Percentiles rank a stretch among this genome's conserved stretches.
phyloP scores from a whole-genome alignment of 495 filamentous ascomycete species.

The Aspergillus heteromorphus region DNA sequence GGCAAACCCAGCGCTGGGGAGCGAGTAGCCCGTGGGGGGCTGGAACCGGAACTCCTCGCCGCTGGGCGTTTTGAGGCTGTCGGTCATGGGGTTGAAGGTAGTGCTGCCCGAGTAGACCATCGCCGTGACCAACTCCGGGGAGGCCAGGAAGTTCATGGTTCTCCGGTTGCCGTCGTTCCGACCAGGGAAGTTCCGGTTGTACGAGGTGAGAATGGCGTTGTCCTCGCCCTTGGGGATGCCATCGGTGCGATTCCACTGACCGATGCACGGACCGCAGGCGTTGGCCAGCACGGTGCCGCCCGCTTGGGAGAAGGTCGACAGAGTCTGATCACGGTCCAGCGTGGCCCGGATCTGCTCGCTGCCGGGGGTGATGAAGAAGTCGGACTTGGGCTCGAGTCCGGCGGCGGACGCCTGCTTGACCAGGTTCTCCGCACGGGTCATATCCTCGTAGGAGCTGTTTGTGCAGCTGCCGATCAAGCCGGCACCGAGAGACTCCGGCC shows the following conservation, averaged over 20 bases:
- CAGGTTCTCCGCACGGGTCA: slow-evolving; percentile 88
- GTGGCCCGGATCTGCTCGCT: slow-evolving; percentile 96
- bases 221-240: slow-evolving; percentile 70
- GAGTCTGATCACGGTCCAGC: slow-evolving; percentile 75
- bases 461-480: slow-evolving; percentile 97
- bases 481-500: slow-evolving; percentile 86
- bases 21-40: slow-evolving; percentile 70
- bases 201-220: slow-evolving; percentile 96
- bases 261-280: slow-evolving; percentile 92
- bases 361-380: slow-evolving; percentile 94
- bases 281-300: slow-evolving; percentile 90
- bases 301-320: slow-evolving; percentile 79
- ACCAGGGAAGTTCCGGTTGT: slow-evolving; percentile 97
- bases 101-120: slow-evolving; percentile 89
- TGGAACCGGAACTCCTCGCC: slow-evolving; percentile 82
- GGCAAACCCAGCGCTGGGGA: slow-evolving; percentile 75
- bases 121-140: slow-evolving; percentile 92
- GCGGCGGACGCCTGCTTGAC: slow-evolving; percentile 84
- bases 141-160: slow-evolving; percentile 98
- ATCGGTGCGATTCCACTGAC: slow-evolving; percentile 93
- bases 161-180: slow-evolving; percentile 93
- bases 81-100: slow-evolving; percentile 94
- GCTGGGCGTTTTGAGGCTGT: slow-evolving; percentile 72
- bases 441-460: slow-evolving; percentile 97
- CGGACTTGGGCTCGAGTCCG: slow-evolving; percentile 78